Base-by-base conservation (phyloP, 192 early-diverging fungal species). In the Coemansia sp. region DNA sequence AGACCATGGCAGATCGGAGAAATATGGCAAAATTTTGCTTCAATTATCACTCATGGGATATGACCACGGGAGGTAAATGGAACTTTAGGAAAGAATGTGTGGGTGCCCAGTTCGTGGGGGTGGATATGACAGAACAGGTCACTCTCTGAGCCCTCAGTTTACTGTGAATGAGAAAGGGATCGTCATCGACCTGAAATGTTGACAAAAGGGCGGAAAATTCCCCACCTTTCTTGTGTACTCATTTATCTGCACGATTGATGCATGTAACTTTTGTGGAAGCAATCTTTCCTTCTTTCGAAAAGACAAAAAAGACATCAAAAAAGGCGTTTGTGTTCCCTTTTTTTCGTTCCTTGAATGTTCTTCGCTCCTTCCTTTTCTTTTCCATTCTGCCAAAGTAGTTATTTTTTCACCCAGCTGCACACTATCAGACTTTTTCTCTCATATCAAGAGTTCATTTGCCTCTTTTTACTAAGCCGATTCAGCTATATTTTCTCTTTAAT, bases 311-410 rank as follows among this genome's bases (percentile, higher is more conserved):
- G 35, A n/a, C n/a, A n/a, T n/a, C n/a, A 40, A 40, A 40, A 40
- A 46, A 7, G 43, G 20, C 43, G 43, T 18, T 46, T 46, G 43
- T 7, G 8, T 67, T 26, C 23, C 28, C 60, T 18, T 20, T 61
- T 55, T 49, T 40, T 26, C 58, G 5, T 65, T 65, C 66, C 26
- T 59, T 34, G 43, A 55, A n/a, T 45, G 58, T 61, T 75, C 59
- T 59, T 67, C 23, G 37, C 48, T 53, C 64, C 59, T 48, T 52
- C 43, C 51, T 61, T 62, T 62, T 46, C 63, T 67, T 51, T 63
- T 68, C 61, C 60, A 51, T 61, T 4, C 55, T 7, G 18, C 13
- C 23, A 6, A 21, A 23, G 13, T 23, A 28, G 15, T 13, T 15
- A 40, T 40, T 0, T 7, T 26, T 26, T 43, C 13, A 51, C 7